phyloP scores from a whole-genome alignment of 768 basidiomycete species.

The Galerina marginata region DNA sequence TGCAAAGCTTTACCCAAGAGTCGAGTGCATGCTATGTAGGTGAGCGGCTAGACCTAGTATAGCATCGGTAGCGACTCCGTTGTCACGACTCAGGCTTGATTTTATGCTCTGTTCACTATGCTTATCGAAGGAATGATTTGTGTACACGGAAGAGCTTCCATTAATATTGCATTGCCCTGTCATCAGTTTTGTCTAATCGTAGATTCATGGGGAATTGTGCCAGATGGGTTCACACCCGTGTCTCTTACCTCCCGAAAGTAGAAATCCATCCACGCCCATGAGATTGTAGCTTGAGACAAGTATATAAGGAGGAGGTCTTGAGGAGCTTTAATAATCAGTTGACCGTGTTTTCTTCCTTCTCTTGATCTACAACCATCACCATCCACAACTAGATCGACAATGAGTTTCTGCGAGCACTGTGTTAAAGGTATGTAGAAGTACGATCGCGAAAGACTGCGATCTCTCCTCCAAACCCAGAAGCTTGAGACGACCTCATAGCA shows the following conservation, averaged over 20 bases:
- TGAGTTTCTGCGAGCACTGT: slow-evolving; percentile 38
- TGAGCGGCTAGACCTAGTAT: no score
- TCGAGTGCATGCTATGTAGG: no score
- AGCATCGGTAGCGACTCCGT: no score
- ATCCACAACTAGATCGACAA: slow-evolving; percentile 12
- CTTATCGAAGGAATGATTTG: no score
- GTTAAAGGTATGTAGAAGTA: slow-evolving; percentile 15
- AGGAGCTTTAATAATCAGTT: not conserved
- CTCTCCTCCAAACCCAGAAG: no score
- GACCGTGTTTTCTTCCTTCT: not conserved
- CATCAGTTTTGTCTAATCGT: slow-evolving; percentile 2
- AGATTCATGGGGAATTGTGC: no score
- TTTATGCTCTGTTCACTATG: no score
- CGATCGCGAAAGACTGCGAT: no score
- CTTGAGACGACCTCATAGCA: not conserved
- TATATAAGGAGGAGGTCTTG: not conserved
- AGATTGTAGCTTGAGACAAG: not conserved
- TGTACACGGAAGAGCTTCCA: no score
- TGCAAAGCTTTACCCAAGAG: no score
- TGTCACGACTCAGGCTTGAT: no score
- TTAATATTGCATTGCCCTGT: not conserved
- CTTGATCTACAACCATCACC: not conserved
- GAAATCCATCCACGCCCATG: not conserved
- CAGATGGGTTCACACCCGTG: not conserved
- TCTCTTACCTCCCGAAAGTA: slow-evolving; percentile 1